Evolutionary conservation across 2,329 filamentous ascomycete species (phyloP), one percentile per base, ranked within the genome.

Genomic region (Botryotinia convoluta): DNA sequence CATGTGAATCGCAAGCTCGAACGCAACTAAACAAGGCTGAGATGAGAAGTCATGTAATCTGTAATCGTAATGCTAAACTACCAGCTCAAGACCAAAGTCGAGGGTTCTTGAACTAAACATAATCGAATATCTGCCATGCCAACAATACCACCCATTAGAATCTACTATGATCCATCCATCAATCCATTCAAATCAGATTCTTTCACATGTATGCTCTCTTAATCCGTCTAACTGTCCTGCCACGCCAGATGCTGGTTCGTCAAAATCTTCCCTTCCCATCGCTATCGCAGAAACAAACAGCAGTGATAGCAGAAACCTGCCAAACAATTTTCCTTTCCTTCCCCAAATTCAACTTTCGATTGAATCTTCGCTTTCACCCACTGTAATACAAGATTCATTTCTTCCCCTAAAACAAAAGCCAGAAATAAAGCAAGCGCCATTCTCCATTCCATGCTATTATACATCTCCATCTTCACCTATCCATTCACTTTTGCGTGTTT

Each of bases 391-490:
- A 45, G 70, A 39, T 61, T 48, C 45, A 44, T 32, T 20, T 32
- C 10, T 62, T n/a, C 35, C 37, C n/a, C n/a, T 29, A 9, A 45
- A 60, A 71, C 26, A 39, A 59, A 61, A 69, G 32, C 35, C 20
- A 74, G 37, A 44, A 72, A 73, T 57, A 61, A 69, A 73, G 71
- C 61, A 71, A 64, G 78, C 78, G 78, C 79, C 78, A 76, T 79
- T 74, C 74, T 75, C 77, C 77, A 75, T 69, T 44, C 71, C 69
- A 75, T 75, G 73, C 60, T 65, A 71, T 71, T 37, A 65, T 71
- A 71, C 60, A 71, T 37, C 16, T 71, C 54, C 60, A 57, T 22
- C 6, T 45, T 22, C 39, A n/a, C 7, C 44, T 8, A 9, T 18
- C 45, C 18, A 71, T 59, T 26, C 48, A 29, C n/a, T 29, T 48